Conservation (phyloP, 2,329 filamentous ascomycete genomes). For the Pseudopithomyces maydicus region DNA sequence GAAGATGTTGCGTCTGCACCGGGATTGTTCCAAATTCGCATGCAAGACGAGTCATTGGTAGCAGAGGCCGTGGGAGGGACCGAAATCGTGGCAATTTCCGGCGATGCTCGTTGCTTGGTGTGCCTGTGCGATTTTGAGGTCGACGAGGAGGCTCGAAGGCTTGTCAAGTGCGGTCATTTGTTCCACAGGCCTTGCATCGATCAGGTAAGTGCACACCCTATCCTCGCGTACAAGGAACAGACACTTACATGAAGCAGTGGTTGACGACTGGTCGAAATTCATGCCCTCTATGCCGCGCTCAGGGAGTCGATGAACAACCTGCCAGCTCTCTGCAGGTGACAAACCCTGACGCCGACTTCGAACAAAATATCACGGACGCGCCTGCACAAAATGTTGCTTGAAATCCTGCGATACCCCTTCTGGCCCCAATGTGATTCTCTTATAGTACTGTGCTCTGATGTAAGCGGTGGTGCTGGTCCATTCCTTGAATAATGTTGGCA, state of each 20-base stretch:
- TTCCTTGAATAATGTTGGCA: constrained; percentile 13
- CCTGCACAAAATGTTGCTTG: neutral
- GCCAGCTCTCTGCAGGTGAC: constrained; percentile 2
- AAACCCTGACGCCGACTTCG: constrained; percentile 2
- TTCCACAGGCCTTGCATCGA: constrained; percentile 74
- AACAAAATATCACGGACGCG: constrained; percentile 1
- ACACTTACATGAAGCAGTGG: constrained; percentile 56
- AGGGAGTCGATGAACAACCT: constrained; percentile 60
- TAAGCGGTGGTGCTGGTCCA: neutral
- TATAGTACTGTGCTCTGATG: neutral
- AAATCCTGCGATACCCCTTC: neutral
- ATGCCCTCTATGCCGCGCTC: constrained; percentile 65
- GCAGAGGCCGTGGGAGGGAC: constrained; percentile 53
- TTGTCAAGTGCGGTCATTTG: constrained; percentile 68
- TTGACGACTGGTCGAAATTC: constrained; percentile 70
- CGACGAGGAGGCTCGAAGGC: constrained; percentile 64
- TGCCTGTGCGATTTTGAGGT: constrained; percentile 70
- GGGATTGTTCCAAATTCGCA: constrained; percentile 62
- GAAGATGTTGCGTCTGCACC: constrained; percentile 67
- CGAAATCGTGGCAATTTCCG: constrained; percentile 32
- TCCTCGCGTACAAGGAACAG: neutral
- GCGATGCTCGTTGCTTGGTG: constrained; percentile 64
- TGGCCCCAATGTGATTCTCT: neutral
- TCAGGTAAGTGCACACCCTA: constrained; percentile 56
- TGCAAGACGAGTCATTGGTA: constrained; percentile 47